A percentile compares a stretch with the other conserved stretches of the same genome.
phyloP scores from a whole-genome alignment of 2,329 filamentous ascomycete species.

The Hypomyces rosellus region DNA sequence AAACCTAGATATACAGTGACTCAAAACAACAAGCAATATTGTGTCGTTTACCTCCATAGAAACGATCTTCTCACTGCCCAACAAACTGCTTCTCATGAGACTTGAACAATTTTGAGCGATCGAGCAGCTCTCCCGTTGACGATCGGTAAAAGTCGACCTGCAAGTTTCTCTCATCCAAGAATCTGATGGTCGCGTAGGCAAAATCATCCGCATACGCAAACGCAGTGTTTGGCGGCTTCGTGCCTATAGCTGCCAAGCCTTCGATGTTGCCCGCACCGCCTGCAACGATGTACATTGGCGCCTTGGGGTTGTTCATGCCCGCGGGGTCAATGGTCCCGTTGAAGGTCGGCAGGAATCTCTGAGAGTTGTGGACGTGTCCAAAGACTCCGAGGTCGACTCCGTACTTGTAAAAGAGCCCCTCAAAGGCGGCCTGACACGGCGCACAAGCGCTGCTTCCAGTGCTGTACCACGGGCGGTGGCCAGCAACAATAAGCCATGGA shows the following conservation, averaged over 20 bases:
- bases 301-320: constrained; percentile 29
- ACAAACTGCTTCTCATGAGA: constrained; percentile 40
- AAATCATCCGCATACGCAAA: constrained; percentile 48
- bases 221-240: constrained; percentile 35
- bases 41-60: not conserved
- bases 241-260: constrained; percentile 38
- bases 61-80: constrained; percentile 21
- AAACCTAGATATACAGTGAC: not conserved
- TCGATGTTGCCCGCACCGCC: constrained; percentile 53
- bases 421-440: constrained; percentile 46
- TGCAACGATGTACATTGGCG: constrained; percentile 35
- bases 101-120: constrained; percentile 43
- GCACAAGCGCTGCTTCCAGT: constrained; percentile 32
- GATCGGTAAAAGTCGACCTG: constrained; percentile 46
- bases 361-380: constrained; percentile 53
- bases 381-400: constrained; percentile 52
- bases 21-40: not conserved
- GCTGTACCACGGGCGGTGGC: constrained; percentile 43
- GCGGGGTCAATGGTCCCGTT: constrained; percentile 29
- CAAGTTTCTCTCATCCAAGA: constrained; percentile 39
- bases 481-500: constrained; percentile 34
- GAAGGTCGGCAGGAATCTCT: constrained; percentile 42
- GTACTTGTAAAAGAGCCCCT: constrained; percentile 47
- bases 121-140: constrained; percentile 40
- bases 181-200: constrained; percentile 42